These are phyloP conservation scores for Candida rishiriensis DNA, from an alignment of 805 yeast genomes.

Conservation along the genomic window DNA sequence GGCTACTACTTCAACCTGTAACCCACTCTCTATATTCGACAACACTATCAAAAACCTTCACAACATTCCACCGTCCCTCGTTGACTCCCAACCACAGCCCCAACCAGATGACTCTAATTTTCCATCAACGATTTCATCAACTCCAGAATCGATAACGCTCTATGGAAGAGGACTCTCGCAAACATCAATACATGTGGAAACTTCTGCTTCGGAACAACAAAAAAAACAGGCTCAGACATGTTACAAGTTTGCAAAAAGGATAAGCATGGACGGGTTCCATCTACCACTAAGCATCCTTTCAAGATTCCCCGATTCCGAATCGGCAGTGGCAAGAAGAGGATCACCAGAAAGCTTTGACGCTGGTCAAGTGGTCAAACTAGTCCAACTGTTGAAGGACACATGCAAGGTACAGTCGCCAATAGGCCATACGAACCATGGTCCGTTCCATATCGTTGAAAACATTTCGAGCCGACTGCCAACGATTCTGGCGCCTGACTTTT, in stretches of 20 bases:
- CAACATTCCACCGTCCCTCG: too few species aligned
- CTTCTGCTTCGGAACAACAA: neutral
- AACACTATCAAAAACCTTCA: too few species aligned
- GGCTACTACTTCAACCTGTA: too few species aligned
- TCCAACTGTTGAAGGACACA: constrained; percentile 26
- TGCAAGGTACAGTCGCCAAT: constrained; percentile 6
- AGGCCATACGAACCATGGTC: neutral
- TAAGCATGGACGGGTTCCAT: constrained; percentile 80
- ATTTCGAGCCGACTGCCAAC: constrained; percentile 25
- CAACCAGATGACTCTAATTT: neutral
- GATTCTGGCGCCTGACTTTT: constrained; percentile 63
- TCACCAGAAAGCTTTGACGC: constrained; percentile 85
- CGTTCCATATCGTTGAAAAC: constrained; percentile 8
- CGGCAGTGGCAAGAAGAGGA: constrained; percentile 67
- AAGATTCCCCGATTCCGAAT: constrained; percentile 48
- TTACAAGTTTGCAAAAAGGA: constrained; percentile 36
- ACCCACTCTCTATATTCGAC: too few species aligned
- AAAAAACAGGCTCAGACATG: neutral
- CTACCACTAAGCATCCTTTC: constrained; percentile 45
- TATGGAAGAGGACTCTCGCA: constrained; percentile 10
- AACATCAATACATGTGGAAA: constrained; percentile 5
- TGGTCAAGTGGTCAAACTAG: constrained; percentile 35
- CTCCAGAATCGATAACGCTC: constrained; percentile 2
- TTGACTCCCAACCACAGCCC: neutral
- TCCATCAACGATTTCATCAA: neutral